phyloP scores from a whole-genome alignment of 2,329 filamentous ascomycete genomes.

The Fusarium sublunatum region DNA sequence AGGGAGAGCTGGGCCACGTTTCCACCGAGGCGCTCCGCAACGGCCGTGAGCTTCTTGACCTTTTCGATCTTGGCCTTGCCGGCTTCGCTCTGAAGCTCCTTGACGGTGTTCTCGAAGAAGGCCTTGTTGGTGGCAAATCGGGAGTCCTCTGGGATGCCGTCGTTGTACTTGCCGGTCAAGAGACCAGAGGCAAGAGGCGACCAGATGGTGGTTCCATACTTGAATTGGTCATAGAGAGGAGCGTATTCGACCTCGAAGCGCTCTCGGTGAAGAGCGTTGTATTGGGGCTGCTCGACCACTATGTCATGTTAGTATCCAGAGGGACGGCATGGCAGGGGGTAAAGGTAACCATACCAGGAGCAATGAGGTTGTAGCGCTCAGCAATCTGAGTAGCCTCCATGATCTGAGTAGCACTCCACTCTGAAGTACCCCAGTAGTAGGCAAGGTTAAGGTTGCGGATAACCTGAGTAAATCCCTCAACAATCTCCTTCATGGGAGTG shows the following conservation, averaged over 20 bases:
- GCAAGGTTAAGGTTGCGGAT: conserved; percentile 46
- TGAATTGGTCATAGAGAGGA: conserved; percentile 67
- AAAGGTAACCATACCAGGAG: conserved; percentile 52
- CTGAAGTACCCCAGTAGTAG: conserved; percentile 66
- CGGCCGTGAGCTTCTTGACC: conserved; percentile 39
- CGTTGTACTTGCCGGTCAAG: conserved; percentile 74
- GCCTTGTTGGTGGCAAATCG: conserved; percentile 58
- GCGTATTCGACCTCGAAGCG: conserved; percentile 73
- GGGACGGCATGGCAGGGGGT: no score
- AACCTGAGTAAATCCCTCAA: conserved; percentile 45
- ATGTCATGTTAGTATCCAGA: background rate
- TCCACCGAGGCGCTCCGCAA: conserved; percentile 43
- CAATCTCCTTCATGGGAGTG: conserved; percentile 45
- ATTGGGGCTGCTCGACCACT: conserved; percentile 74
- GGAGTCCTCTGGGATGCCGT: conserved; percentile 66
- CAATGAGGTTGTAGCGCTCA: conserved; percentile 69
- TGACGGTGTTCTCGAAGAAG: conserved; percentile 33
- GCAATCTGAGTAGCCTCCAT: conserved; percentile 66
- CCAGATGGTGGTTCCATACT: conserved; percentile 70
- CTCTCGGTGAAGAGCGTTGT: conserved; percentile 71
- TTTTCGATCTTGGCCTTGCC: conserved; percentile 46
- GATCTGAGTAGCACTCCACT: conserved; percentile 76
- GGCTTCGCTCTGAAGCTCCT: conserved; percentile 24
- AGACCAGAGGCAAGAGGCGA: conserved; percentile 67
- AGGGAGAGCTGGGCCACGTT: conserved; percentile 42